phyloP scores from a whole-genome alignment of 371 early-diverging fungal species.

The Quaeritorhiza haematococci region DNA sequence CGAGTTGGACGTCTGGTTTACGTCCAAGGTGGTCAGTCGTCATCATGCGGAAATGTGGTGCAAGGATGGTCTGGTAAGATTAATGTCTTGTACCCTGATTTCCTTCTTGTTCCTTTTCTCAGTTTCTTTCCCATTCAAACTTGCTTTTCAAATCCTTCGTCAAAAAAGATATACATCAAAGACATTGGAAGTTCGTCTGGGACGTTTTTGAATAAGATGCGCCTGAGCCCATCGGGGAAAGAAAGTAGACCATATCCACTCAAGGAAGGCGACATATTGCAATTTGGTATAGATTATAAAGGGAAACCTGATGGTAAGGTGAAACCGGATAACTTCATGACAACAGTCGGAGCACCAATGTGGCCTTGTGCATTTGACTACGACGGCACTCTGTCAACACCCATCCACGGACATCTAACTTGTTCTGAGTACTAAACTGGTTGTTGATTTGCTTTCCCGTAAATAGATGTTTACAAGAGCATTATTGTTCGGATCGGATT shows the following conservation, averaged over 20 bases:
- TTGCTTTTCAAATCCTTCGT: background rate
- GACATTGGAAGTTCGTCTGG: constrained; percentile 94
- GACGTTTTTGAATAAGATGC: constrained; percentile 90
- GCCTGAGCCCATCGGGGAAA: constrained; percentile 79
- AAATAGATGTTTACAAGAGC: constrained; percentile 47
- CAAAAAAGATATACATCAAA: constrained; percentile 68
- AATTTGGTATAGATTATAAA: constrained; percentile 94
- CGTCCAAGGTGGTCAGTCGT: constrained; percentile 42
- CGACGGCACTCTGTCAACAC: background rate
- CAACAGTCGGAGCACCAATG: too few relatives aligned
- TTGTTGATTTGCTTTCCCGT: background rate
- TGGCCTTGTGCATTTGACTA: too few relatives aligned
- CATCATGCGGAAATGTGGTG: constrained; percentile 47
- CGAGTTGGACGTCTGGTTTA: constrained; percentile 40
- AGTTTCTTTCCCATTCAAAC: background rate
- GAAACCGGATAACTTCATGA: background rate
- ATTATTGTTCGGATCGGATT: constrained; percentile 39
- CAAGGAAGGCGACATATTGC: constrained; percentile 86
- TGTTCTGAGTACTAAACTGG: background rate
- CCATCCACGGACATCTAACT: background rate
- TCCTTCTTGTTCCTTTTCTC: constrained; percentile 1
- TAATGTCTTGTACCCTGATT: background rate
- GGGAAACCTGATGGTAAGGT: constrained; percentile 70
- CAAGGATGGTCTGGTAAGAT: constrained; percentile 40
- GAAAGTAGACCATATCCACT: constrained; percentile 77